phyloP scores from a whole-genome alignment of 176 grass and related monocot species.

The Areca catechu region DNA sequence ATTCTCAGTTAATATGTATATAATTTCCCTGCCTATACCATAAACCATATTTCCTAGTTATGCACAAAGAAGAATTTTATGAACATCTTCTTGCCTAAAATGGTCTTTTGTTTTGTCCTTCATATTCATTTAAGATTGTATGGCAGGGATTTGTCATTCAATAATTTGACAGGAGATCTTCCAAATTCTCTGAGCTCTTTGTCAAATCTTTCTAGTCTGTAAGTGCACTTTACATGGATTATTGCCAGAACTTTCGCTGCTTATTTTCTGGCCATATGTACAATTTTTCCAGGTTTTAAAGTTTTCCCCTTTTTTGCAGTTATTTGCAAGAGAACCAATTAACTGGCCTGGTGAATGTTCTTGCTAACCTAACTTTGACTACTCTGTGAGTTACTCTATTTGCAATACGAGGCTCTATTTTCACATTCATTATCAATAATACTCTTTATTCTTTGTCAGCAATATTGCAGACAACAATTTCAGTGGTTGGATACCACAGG shows the following conservation, averaged over 20 bases:
- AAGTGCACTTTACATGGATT: conserved; percentile 24
- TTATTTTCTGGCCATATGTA: conserved; percentile 8
- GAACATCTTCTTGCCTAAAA: not conserved
- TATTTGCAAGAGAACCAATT: conserved; percentile 90
- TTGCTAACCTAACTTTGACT: conserved; percentile 50
- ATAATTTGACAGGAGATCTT: conserved; percentile 75
- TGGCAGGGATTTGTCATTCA: conserved; percentile 94
- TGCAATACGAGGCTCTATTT: conserved; percentile 9
- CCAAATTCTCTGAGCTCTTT: conserved; percentile 72
- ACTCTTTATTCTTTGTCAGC: conserved; percentile 28
- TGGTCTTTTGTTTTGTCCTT: conserved; percentile 13
- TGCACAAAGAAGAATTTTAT: not conserved
- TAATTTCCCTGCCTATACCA: not conserved
- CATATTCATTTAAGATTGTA: conserved; percentile 38
- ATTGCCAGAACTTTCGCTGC: conserved; percentile 14
- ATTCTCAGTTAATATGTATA: too few species aligned
- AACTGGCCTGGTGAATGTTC: conserved; percentile 73
- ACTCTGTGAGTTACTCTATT: conserved; percentile 61
- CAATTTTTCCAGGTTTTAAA: conserved; percentile 14
- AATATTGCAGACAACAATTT: conserved; percentile 98
- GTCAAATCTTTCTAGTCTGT: conserved; percentile 91
- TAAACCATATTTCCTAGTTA: not conserved
- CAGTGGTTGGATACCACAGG: conserved; percentile 87
- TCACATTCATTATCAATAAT: conserved; percentile 8
- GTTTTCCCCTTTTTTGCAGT: conserved; percentile 42